Conservation (phyloP, 352 stramenopile genomes). For the Pythium aquatile region DNA sequence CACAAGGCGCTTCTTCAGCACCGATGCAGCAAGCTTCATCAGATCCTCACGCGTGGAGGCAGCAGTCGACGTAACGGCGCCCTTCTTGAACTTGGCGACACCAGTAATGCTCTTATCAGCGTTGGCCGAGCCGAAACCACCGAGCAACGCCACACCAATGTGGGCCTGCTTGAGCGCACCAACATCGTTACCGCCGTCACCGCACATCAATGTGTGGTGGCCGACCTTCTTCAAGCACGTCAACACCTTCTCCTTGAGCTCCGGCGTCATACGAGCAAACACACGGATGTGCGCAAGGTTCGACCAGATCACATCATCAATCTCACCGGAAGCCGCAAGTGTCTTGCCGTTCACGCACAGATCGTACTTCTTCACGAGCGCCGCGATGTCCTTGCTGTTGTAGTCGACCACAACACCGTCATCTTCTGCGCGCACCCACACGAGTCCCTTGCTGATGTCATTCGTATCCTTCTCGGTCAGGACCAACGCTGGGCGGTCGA, state of each 20-base stretch:
- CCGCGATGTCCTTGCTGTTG: constrained; percentile 53
- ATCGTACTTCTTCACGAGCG: constrained; percentile 79
- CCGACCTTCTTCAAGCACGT: constrained; percentile 93
- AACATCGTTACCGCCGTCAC: constrained; percentile 98
- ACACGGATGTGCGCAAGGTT: constrained; percentile 85
- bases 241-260: constrained; percentile 97
- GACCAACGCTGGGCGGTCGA: constrained; percentile 75
- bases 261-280: constrained; percentile 96
- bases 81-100: constrained; percentile 75
- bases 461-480: constrained; percentile 50
- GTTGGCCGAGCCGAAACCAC: constrained; percentile 82
- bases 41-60: constrained; percentile 56
- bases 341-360: constrained; percentile 85
- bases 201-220: constrained; percentile 96
- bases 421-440: constrained; percentile 84
- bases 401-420: constrained; percentile 69
- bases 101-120: constrained; percentile 86
- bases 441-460: constrained; percentile 31
- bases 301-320: constrained; percentile 84
- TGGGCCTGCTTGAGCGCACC: constrained; percentile 93
- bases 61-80: constrained; percentile 33
- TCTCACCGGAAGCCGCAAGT: constrained; percentile 62
- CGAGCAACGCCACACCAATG: constrained; percentile 80
- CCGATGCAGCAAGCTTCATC: constrained; percentile 86
- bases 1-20: constrained; percentile 74